phyloP scores from a whole-genome alignment of 495 filamentous ascomycete genomes.

The Tuber aestivum region DNA sequence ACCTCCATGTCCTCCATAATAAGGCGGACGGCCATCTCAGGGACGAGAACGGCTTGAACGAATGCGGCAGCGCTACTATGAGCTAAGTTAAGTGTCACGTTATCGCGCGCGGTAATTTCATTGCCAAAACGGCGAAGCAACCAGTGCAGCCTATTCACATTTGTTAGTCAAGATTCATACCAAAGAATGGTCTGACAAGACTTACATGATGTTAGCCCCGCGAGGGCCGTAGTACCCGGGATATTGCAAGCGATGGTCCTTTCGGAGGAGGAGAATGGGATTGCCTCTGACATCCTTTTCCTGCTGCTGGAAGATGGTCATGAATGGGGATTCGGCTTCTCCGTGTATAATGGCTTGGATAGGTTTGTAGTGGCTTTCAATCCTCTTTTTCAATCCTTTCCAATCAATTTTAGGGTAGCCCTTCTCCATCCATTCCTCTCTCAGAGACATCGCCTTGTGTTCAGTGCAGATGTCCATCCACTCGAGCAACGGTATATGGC shows the following conservation, averaged over 20 bases:
- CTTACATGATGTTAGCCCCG: conserved; percentile 62
- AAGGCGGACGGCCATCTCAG: conserved; percentile 69
- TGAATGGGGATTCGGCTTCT: conserved; percentile 55
- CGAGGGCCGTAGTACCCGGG: conserved; percentile 85
- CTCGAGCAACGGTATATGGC: conserved; percentile 26
- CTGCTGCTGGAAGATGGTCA: conserved; percentile 55
- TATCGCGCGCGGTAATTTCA: not conserved
- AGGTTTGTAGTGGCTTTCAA: conserved; percentile 52
- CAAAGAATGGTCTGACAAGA: not conserved
- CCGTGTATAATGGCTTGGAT: conserved; percentile 58
- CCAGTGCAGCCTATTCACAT: not conserved
- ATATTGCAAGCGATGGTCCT: conserved; percentile 44
- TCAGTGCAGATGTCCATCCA: conserved; percentile 60
- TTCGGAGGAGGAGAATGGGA: conserved; percentile 39
- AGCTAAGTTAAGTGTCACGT: conserved; percentile 47
- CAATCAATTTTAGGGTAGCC: conserved; percentile 79
- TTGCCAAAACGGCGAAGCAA: not conserved
- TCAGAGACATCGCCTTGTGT: conserved; percentile 58
- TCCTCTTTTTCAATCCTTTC: conserved; percentile 58
- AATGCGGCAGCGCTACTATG: conserved; percentile 65
- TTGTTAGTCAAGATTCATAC: not conserved
- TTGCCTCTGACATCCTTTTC: conserved; percentile 52
- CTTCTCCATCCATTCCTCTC: conserved; percentile 55
- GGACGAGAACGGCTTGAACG: conserved; percentile 78
- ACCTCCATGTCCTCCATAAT: conserved; percentile 81